These are phyloP conservation scores for Curvularia hawaiiensis DNA, from an alignment of 2,329 filamentous ascomycete species.

Conservation along the genomic window DNA sequence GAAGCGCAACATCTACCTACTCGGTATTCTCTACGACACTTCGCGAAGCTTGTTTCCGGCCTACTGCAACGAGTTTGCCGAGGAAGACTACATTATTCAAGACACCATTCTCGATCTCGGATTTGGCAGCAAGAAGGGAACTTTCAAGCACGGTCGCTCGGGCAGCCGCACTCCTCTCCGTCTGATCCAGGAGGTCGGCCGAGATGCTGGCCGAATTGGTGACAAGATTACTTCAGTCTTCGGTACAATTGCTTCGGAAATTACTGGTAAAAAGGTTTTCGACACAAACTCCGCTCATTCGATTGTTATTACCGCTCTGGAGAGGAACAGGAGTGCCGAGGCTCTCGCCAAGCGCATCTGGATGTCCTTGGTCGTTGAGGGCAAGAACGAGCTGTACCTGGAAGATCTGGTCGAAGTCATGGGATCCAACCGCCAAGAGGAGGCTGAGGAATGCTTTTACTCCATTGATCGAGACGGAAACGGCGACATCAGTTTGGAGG, in stretches of 20 bases:
- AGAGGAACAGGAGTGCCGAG: slow-evolving; percentile 82
- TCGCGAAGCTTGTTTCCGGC: slow-evolving; percentile 88
- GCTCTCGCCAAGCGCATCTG: slow-evolving; percentile 93
- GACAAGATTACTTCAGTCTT: slow-evolving; percentile 94
- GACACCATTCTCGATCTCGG: slow-evolving; percentile 68
- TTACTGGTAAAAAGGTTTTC: slow-evolving; percentile 94
- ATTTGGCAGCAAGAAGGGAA: slow-evolving; percentile 62
- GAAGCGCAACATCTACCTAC: slow-evolving; percentile 81
- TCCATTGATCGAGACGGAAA: slow-evolving; percentile 86
- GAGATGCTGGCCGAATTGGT: slow-evolving; percentile 74
- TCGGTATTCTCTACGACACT: slow-evolving; percentile 87
- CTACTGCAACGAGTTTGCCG: slow-evolving; percentile 86
- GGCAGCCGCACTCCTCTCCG: slow-evolving; percentile 78
- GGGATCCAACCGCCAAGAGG: slow-evolving; percentile 71
- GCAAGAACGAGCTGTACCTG: slow-evolving; percentile 74
- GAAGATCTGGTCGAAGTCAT: slow-evolving; percentile 91
- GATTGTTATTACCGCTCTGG: slow-evolving; percentile 85
- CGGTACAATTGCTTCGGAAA: slow-evolving; percentile 90
- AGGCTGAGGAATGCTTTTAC: slow-evolving; percentile 85
- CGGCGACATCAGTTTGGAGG: slow-evolving; percentile 91
- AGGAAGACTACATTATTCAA: slow-evolving; percentile 91
- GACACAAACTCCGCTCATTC: slow-evolving; percentile 91
- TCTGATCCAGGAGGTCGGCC: slow-evolving; percentile 71
- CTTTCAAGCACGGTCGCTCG: slow-evolving; percentile 52
- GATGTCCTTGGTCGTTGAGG: slow-evolving; percentile 98